phyloP scores from a whole-genome alignment of 2,329 filamentous ascomycete species.

The Ophiocordyceps camponoti-floridani region DNA sequence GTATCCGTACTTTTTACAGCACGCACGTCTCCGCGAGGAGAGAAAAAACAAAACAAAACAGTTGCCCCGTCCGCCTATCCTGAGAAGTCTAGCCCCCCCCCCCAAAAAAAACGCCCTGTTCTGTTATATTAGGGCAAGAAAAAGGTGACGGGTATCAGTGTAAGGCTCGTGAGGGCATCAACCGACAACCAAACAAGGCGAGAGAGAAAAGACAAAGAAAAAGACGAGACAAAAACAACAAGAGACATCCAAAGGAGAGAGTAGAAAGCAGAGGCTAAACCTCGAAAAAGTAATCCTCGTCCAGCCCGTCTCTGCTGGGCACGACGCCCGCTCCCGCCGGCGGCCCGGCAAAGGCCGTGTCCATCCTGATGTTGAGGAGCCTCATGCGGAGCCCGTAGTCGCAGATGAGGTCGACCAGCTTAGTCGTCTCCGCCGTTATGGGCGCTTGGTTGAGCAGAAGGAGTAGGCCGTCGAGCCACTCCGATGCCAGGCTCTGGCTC shows the following conservation, averaged over 20 bases:
- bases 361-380: slow-evolving; percentile 76
- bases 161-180: neutral
- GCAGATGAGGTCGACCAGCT: slow-evolving; percentile 67
- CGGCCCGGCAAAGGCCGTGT: slow-evolving; percentile 52
- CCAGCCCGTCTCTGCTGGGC: slow-evolving; percentile 67
- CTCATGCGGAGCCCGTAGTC: slow-evolving; percentile 89
- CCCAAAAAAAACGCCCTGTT: too few species aligned
- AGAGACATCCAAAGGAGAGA: neutral
- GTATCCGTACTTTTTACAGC: too few species aligned
- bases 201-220: too few species aligned
- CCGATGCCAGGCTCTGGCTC: slow-evolving; percentile 69
- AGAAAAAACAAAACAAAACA: too few species aligned
- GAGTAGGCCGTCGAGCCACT: slow-evolving; percentile 89
- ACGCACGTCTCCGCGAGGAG: too few species aligned
- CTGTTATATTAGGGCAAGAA: neutral
- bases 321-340: slow-evolving; percentile 54
- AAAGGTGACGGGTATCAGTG: neutral
- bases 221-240: neutral
- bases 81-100: too few species aligned
- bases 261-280: slow-evolving; percentile 22
- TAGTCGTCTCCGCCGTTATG: slow-evolving; percentile 92
- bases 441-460: slow-evolving; percentile 92
- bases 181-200: neutral
- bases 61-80: too few species aligned
- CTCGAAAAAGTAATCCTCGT: slow-evolving; percentile 90